phyloP scores from a whole-genome alignment of 805 yeast species.

The Nakazawaea populi region DNA sequence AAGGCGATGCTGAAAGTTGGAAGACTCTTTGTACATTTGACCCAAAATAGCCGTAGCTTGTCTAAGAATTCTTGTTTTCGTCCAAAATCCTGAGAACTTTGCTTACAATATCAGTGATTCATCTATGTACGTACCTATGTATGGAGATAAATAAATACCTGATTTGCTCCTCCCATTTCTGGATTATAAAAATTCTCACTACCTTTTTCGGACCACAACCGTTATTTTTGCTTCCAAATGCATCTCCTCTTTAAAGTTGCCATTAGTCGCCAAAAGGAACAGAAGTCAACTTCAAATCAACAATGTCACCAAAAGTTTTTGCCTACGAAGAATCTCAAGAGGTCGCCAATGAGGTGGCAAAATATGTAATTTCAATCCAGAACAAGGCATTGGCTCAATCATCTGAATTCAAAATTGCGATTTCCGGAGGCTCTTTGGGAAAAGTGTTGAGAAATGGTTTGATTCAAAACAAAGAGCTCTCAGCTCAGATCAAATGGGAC shows the following conservation, averaged over 20 bases:
- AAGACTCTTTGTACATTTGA: background rate
- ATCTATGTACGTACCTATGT: background rate
- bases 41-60: no score
- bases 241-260: background rate
- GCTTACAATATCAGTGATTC: no score
- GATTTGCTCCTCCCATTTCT: background rate
- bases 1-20: background rate
- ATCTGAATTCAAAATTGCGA: slow-evolving; percentile 61
- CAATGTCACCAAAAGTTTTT: slow-evolving; percentile 33
- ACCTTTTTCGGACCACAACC: background rate
- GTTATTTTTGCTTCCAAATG: background rate
- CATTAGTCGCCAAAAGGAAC: no score
- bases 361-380: slow-evolving; percentile 56
- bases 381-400: slow-evolving; percentile 44
- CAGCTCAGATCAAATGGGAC: slow-evolving; percentile 50
- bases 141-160: background rate
- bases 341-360: slow-evolving; percentile 64
- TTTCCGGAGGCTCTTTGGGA: slow-evolving; percentile 89
- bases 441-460: slow-evolving; percentile 65
- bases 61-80: no score
- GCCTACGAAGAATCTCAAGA: slow-evolving; percentile 48
- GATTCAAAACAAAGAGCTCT: slow-evolving; percentile 45
- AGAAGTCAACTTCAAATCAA: no score
- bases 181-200: background rate
- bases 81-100: no score